Conservation (phyloP, 768 basidiomycete genomes). For the Tulasnella sp. region DNA sequence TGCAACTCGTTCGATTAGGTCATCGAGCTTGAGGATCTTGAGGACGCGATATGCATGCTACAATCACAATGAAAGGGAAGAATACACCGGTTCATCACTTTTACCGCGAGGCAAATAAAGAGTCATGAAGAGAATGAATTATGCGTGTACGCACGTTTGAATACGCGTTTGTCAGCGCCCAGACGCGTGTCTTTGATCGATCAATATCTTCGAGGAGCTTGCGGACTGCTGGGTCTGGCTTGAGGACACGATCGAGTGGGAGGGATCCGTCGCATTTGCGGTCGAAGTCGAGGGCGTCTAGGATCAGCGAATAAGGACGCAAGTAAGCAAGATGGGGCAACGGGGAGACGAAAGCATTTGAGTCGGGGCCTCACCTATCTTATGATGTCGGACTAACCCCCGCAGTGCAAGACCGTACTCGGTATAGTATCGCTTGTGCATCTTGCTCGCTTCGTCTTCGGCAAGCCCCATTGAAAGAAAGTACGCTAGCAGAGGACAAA, state of each 20-base stretch:
- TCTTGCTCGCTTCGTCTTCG: conserved; percentile 54
- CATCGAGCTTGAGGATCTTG: conserved; percentile 56
- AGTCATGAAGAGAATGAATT: not conserved
- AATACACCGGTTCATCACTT: conserved; percentile 11
- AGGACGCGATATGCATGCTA: conserved; percentile 79
- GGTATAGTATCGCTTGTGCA: conserved; percentile 64
- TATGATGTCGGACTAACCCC: conserved; percentile 64
- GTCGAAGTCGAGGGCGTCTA: conserved; percentile 79
- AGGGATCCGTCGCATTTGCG: conserved; percentile 72
- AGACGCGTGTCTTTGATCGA: conserved; percentile 62
- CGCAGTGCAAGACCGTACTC: conserved; percentile 76
- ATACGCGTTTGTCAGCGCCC: conserved; percentile 84
- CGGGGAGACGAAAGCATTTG: not conserved
- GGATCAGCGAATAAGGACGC: not conserved
- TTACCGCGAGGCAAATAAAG: not conserved
- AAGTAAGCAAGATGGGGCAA: not conserved
- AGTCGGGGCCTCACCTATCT: conserved; percentile 42
- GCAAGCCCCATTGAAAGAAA: conserved; percentile 59
- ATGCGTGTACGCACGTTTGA: conserved; percentile 39
- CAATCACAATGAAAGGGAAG: not conserved
- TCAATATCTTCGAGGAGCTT: conserved; percentile 72
- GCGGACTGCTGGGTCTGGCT: conserved; percentile 48
- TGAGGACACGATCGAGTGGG: conserved; percentile 70
- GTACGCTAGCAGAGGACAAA: conserved; percentile 41
- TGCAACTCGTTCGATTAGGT: conserved; percentile 62